These are phyloP conservation scores for Helicocarpus griseus DNA, from an alignment of 2,329 filamentous ascomycete species.

Conservation along the genomic window DNA sequence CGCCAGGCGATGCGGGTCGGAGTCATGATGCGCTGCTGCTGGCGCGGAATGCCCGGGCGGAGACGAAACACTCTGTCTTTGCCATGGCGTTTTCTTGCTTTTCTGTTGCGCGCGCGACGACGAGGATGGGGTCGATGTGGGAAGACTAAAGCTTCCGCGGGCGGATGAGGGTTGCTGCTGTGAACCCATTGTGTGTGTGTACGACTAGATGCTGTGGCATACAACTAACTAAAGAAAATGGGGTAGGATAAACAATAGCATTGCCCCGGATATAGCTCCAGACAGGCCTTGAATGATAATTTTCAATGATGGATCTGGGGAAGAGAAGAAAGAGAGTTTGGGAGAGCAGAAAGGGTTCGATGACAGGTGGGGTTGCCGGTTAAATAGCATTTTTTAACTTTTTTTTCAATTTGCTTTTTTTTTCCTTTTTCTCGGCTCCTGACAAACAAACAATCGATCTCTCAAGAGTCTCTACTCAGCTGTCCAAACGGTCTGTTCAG, in stretches of 20 bases:
- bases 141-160: constrained; percentile 17
- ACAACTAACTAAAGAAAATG: not conserved
- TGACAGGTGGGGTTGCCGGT: not conserved
- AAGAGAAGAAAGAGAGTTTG: too few relatives aligned
- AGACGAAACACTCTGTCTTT: constrained; percentile 12
- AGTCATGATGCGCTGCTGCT: too few relatives aligned
- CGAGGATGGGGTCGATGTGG: constrained; percentile 11
- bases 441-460: too few relatives aligned
- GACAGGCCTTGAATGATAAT: not conserved
- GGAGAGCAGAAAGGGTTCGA: not conserved
- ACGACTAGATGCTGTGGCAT: not conserved
- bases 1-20: not conserved
- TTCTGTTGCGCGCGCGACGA: constrained; percentile 15
- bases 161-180: constrained; percentile 6
- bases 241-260: not conserved
- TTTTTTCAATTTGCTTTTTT: too few relatives aligned
- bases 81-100: constrained; percentile 21
- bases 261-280: not conserved
- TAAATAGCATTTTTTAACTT: too few relatives aligned
- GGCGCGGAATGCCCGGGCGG: not conserved
- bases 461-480: too few relatives aligned
- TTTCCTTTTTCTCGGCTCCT: too few relatives aligned
- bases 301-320: not conserved
- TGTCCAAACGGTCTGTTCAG: too few relatives aligned
- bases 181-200: not conserved